Percentiles rank a stretch among this genome's conserved stretches.
These are phyloP conservation scores for Panicum hallii DNA, from an alignment of 202 grass and related monocot species.

Conservation along the genomic window DNA sequence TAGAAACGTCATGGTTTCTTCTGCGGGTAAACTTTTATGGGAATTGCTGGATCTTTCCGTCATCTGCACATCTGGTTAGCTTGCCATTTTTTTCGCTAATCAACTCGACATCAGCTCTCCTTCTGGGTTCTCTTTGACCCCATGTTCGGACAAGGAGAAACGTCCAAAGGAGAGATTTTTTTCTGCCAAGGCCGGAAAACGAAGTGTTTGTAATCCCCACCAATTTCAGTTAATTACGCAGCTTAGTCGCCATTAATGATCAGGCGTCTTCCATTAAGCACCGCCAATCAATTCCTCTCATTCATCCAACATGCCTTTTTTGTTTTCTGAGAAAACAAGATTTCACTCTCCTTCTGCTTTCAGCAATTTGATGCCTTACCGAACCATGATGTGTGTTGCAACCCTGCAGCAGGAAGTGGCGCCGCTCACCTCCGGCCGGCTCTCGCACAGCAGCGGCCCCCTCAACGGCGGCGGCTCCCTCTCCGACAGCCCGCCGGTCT, in stretches of 20 bases:
- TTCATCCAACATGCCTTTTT: background rate
- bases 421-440: constrained; percentile 86
- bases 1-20: background rate
- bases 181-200: constrained; percentile 21
- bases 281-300: constrained; percentile 18
- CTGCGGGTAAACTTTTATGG: background rate
- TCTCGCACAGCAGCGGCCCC: constrained; percentile 97
- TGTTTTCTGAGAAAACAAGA: constrained; percentile 26
- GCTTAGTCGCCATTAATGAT: constrained; percentile 39
- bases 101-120: background rate
- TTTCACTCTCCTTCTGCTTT: constrained; percentile 6
- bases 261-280: constrained; percentile 2
- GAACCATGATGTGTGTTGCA: constrained; percentile 1
- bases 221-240: background rate
- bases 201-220: constrained; percentile 3
- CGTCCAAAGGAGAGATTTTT: constrained; percentile 60
- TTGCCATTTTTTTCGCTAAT: background rate
- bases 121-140: constrained; percentile 26
- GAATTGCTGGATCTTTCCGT: constrained; percentile 11
- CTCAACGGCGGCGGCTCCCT: constrained; percentile 92
- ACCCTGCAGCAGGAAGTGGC: constrained; percentile 74
- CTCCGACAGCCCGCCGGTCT: constrained; percentile 96
- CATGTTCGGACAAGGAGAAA: constrained; percentile 53
- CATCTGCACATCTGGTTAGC: background rate
- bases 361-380: background rate